phyloP scores from a whole-genome alignment of 176 grass and related monocot species.

The Panicum miliaceum region DNA sequence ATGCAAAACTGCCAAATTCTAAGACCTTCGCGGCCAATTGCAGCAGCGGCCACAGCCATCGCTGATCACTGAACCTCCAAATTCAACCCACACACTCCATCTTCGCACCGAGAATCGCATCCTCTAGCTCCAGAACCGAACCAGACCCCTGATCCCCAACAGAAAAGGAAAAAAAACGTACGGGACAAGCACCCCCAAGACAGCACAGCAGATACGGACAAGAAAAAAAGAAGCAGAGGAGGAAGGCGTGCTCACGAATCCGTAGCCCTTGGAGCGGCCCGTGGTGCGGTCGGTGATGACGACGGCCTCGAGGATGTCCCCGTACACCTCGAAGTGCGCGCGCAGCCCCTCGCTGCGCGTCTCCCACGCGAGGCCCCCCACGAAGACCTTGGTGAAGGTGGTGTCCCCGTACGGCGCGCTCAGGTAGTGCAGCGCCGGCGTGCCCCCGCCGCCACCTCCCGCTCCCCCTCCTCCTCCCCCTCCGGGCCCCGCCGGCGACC shows the following conservation, averaged over 20 bases:
- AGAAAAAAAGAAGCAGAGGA: neutral
- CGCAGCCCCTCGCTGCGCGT: conserved; percentile 68
- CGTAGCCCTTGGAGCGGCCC: conserved; percentile 73
- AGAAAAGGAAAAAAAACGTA: neutral
- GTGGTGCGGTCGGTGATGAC: conserved; percentile 74
- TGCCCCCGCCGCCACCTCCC: neutral
- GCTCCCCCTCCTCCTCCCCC: neutral
- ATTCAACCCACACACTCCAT: conserved; percentile 29
- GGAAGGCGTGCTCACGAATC: conserved; percentile 59
- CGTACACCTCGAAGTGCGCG: conserved; percentile 59
- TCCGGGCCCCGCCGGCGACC: conserved; percentile 39
- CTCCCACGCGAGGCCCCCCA: conserved; percentile 71
- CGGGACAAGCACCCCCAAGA: neutral
- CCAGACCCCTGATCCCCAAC: neutral
- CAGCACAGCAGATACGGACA: neutral
- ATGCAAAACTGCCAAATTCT: conserved; percentile 32
- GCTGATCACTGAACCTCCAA: conserved; percentile 16
- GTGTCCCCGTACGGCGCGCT: conserved; percentile 74
- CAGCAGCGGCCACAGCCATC: neutral
- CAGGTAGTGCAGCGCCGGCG: conserved; percentile 65
- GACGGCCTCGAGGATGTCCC: conserved; percentile 74
- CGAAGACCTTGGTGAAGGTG: conserved; percentile 75
- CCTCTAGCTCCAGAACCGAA: neutral
- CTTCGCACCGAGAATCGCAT: neutral
- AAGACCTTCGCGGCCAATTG: neutral